Conservation (phyloP, 2,329 filamentous ascomycete species). For the Ceratocystis huliohia region DNA sequence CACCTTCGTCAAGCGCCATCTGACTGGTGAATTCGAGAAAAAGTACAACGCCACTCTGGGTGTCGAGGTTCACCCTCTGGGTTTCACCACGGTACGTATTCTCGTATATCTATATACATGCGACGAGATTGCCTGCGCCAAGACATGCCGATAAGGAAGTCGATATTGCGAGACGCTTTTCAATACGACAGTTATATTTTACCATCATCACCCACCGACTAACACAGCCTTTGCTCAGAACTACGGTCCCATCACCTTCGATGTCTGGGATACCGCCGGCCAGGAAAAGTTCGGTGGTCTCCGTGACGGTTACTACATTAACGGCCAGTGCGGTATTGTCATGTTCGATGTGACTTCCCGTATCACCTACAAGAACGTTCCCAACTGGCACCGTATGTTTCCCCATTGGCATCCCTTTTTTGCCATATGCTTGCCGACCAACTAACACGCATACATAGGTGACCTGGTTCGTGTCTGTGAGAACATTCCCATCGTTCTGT, state of each 20-base stretch:
- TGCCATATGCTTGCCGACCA: neutral
- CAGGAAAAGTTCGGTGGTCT: constrained; percentile 99
- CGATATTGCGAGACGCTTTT: neutral
- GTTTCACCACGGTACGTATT: constrained; percentile 83
- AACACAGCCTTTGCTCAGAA: constrained; percentile 44
- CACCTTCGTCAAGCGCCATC: constrained; percentile 99
- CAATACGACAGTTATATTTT: neutral
- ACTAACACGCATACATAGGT: constrained; percentile 39
- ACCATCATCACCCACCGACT: neutral
- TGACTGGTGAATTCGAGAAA: constrained; percentile 99
- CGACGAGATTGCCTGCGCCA: constrained; percentile 21
- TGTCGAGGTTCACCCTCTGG: constrained; percentile 97
- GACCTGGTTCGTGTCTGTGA: constrained; percentile 98
- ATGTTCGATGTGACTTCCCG: constrained; percentile 99
- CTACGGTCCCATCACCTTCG: constrained; percentile 92
- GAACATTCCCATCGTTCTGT: constrained; percentile 96
- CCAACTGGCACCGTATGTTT: constrained; percentile 97
- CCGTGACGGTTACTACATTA: constrained; percentile 99
- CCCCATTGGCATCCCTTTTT: neutral
- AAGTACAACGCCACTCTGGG: constrained; percentile 99
- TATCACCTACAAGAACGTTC: constrained; percentile 99
- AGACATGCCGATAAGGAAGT: neutral
- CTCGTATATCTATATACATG: constrained; percentile 22
- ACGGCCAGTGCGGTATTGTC: constrained; percentile 99
- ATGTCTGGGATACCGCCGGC: constrained; percentile 97